phyloP scores from a whole-genome alignment of 2,329 filamentous ascomycete genomes.

The Fusarium floridanum region DNA sequence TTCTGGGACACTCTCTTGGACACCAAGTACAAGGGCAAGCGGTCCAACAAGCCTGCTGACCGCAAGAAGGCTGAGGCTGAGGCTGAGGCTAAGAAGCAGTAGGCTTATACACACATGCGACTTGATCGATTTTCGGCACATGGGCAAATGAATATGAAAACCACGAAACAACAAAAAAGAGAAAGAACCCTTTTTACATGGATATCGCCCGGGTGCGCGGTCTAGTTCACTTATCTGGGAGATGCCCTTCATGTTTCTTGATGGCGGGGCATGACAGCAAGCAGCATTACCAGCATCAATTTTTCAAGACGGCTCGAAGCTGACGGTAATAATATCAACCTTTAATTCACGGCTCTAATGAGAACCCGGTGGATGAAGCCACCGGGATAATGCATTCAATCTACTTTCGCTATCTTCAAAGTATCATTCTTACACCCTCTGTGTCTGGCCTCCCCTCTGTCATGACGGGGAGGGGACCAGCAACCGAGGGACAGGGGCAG shows the following conservation, averaged over 20 bases:
- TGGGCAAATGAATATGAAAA: conserved; percentile 36
- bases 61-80: conserved; percentile 43
- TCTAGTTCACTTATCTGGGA: conserved; percentile 20
- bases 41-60: conserved; percentile 55
- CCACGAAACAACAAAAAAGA: conserved; percentile 23
- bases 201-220: conserved; percentile 37
- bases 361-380: conserved; percentile 31
- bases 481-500: conserved; percentile 2
- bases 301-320: conserved; percentile 40
- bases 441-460: not conserved
- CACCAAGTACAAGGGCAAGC: conserved; percentile 84
- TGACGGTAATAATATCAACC: conserved; percentile 39
- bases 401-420: conserved; percentile 33
- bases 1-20: conserved; percentile 90
- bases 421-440: conserved; percentile 23
- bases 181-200: conserved; percentile 18
- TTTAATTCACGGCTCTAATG: conserved; percentile 45
- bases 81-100: conserved; percentile 36
- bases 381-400: conserved; percentile 30
- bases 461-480: not conserved
- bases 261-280: conserved; percentile 37
- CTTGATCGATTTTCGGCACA: conserved; percentile 36
- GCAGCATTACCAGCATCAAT: conserved; percentile 29
- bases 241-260: conserved; percentile 33
- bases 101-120: conserved; percentile 38